phyloP scores from a whole-genome alignment of 139 green algal genomes.

The Edaphochlamys debaryana region DNA sequence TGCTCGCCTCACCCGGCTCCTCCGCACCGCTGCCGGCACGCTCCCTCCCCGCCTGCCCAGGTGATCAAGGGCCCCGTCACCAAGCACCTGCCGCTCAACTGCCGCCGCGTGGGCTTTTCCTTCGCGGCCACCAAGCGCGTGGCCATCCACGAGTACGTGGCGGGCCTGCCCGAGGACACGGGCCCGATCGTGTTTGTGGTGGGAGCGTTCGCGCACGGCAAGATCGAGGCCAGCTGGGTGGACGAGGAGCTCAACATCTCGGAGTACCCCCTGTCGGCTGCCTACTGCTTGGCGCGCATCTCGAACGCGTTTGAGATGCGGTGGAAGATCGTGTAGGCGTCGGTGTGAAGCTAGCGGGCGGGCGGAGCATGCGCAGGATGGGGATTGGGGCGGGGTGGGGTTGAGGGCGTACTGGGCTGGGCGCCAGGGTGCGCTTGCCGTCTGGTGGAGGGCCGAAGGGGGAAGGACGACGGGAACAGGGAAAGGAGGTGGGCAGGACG shows the following conservation, averaged over 20 bases:
- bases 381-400: too few species aligned
- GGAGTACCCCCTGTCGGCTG: conserved; percentile 91
- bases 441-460: too few species aligned
- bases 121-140: conserved; percentile 71
- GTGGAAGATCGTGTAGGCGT: conserved; percentile 77
- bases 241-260: conserved; percentile 91
- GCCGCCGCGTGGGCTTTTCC: conserved; percentile 85
- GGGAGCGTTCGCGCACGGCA: conserved; percentile 93
- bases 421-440: too few species aligned
- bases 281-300: conserved; percentile 87
- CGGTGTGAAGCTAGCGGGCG: too few species aligned
- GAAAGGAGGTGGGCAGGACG: too few species aligned
- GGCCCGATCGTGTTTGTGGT: conserved; percentile 88
- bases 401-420: too few species aligned
- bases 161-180: conserved; percentile 52
- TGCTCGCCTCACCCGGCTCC: too few species aligned
- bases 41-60: too few species aligned
- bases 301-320: conserved; percentile 92
- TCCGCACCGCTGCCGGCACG: too few species aligned
- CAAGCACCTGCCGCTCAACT: conserved; percentile 80
- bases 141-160: conserved; percentile 65
- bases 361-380: too few species aligned
- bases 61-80: conserved; percentile 92
- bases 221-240: conserved; percentile 83
- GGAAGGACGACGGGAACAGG: too few species aligned